Evolutionary conservation across 1,139 yeast species (phyloP).

Genomic region (Hanseniaspora uvarum): DNA sequence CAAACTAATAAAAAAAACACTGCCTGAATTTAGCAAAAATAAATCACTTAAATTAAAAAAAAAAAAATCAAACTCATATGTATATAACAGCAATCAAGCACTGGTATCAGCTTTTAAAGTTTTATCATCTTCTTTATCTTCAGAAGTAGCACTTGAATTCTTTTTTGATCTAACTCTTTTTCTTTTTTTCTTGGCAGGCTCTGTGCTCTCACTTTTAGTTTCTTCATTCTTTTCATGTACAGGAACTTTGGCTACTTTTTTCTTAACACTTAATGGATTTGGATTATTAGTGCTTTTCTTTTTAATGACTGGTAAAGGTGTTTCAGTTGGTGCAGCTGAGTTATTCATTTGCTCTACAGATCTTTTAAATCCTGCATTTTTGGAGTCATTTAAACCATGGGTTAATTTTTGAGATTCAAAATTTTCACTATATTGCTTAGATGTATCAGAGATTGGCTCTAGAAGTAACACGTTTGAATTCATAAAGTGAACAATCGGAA

Average conservation of each 20-base stretch:
- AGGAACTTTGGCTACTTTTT: slow-evolving; percentile 40
- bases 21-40: not conserved
- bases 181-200: slow-evolving; percentile 10
- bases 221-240: slow-evolving; percentile 22
- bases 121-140: not conserved
- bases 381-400: slow-evolving; percentile 56
- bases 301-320: slow-evolving; percentile 27
- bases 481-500: slow-evolving; percentile 69
- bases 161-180: slow-evolving; percentile 15
- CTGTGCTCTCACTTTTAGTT: not conserved
- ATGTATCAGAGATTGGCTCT: slow-evolving; percentile 81
- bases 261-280: slow-evolving; percentile 73
- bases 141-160: not conserved
- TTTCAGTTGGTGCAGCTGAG: slow-evolving; percentile 18
- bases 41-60: not conserved
- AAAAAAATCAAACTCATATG: not conserved
- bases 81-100: not conserved
- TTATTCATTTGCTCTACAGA: slow-evolving; percentile 24
- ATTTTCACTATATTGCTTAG: slow-evolving; percentile 43
- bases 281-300: slow-evolving; percentile 66
- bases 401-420: slow-evolving; percentile 60
- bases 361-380: slow-evolving; percentile 27
- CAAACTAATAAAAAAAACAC: not conserved
- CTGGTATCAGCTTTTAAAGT: too few relatives aligned
- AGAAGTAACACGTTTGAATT: slow-evolving; percentile 87